Conservation (phyloP, 1,284 basidiomycete species). For the Inonotus hispidus region DNA sequence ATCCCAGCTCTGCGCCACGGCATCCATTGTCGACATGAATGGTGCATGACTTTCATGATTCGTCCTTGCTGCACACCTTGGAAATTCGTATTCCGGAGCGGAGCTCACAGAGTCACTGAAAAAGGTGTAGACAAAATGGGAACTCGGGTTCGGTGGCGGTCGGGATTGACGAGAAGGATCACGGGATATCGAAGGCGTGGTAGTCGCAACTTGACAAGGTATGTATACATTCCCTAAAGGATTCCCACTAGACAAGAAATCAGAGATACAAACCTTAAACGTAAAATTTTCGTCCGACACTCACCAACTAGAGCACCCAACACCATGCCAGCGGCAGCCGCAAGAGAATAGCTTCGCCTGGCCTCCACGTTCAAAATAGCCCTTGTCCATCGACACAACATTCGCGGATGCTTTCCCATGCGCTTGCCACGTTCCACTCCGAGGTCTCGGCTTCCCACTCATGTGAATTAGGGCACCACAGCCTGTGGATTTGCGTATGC, state of each 20-base stretch:
- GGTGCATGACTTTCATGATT: background rate
- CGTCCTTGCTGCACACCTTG: background rate
- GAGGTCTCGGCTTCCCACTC: constrained; percentile 10
- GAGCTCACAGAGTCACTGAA: constrained; percentile 14
- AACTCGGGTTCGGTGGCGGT: background rate
- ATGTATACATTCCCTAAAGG: constrained; percentile 17
- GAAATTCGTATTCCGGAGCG: constrained; percentile 13
- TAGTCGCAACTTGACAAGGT: constrained; percentile 16
- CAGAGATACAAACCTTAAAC: background rate
- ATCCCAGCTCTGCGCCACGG: constrained; percentile 1
- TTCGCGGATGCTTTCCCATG: constrained; percentile 7
- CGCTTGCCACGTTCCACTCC: constrained; percentile 16
- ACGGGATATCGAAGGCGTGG: background rate
- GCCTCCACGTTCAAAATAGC: constrained; percentile 17
- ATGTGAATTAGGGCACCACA: constrained; percentile 17
- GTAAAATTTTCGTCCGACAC: constrained; percentile 1
- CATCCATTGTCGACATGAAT: background rate
- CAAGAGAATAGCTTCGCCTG: constrained; percentile 17
- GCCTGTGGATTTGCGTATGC: constrained; percentile 14
- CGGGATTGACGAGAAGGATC: constrained; percentile 8
- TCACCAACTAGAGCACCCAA: constrained; percentile 18
- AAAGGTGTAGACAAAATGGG: constrained; percentile 16
- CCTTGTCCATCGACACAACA: constrained; percentile 15
- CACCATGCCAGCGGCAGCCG: constrained; percentile 19
- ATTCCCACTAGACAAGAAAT: constrained; percentile 12